Conservation (phyloP, 108 stramenopile genomes). For the Bacterosira constricta region DNA sequence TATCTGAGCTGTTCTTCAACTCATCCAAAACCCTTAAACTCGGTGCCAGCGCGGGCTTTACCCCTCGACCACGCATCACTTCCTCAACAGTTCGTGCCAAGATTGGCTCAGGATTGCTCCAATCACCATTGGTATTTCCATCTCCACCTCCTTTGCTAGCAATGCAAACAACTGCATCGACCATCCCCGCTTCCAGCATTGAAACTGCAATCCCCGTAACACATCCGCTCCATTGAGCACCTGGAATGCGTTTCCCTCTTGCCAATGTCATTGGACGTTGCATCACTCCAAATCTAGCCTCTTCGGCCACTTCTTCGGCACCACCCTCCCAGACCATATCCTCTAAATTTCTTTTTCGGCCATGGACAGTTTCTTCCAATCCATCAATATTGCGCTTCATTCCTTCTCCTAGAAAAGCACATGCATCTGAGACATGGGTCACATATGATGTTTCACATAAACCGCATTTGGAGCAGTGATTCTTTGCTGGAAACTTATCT, state of each 20-base stretch:
- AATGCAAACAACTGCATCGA: constrained; percentile 82
- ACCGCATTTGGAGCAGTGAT: constrained; percentile 81
- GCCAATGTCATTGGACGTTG: constrained; percentile 66
- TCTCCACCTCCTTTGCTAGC: constrained; percentile 38
- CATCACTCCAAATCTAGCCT: constrained; percentile 78
- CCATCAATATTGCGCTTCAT: constrained; percentile 71
- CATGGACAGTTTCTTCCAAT: constrained; percentile 62
- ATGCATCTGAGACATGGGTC: constrained; percentile 65
- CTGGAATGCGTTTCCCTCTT: constrained; percentile 50
- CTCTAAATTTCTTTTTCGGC: constrained; percentile 44
- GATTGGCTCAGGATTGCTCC: constrained; percentile 71
- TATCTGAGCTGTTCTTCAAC: constrained; percentile 57
- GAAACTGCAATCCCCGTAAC: constrained; percentile 74
- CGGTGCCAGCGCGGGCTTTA: constrained; percentile 81
- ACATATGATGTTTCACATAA: constrained; percentile 81
- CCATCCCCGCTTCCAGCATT: constrained; percentile 67
- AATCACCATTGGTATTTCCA: constrained; percentile 15
- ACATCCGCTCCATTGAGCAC: constrained; percentile 82
- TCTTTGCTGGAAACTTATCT: constrained; percentile 75
- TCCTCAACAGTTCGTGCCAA: constrained; percentile 63
- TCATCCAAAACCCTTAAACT: constrained; percentile 74
- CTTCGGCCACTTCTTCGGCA: constrained; percentile 44
- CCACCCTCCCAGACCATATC: constrained; percentile 49
- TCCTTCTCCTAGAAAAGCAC: constrained; percentile 70
- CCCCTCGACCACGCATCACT: constrained; percentile 72